Conservation (phyloP, 306 rosid genomes). For the Geum urbanum region DNA sequence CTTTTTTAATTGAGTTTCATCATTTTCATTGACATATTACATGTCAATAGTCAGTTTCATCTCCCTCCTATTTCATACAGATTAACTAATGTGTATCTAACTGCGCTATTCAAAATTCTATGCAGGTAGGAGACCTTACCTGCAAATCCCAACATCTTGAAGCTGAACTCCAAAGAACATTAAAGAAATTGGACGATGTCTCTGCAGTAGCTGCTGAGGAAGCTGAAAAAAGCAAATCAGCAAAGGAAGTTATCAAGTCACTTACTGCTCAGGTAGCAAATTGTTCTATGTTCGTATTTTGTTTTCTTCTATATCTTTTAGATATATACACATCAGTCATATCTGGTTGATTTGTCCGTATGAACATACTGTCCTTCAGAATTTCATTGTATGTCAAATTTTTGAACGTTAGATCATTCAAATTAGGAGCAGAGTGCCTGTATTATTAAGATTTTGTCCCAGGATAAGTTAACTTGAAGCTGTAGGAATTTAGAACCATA, state of each 20-base stretch:
- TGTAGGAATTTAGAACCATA: neutral
- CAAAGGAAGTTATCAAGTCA: conserved; percentile 84
- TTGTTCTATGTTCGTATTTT: conserved; percentile 17
- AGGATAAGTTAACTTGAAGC: neutral
- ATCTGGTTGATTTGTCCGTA: neutral
- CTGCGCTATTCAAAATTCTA: conserved; percentile 16
- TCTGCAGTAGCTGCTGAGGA: conserved; percentile 76
- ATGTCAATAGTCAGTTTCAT: neutral
- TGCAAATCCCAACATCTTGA: conserved; percentile 64
- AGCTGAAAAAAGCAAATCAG: conserved; percentile 86
- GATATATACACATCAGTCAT: neutral
- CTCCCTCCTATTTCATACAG: neutral
- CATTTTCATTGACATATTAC: neutral
- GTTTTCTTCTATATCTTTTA: conserved; percentile 10
- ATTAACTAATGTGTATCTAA: neutral
- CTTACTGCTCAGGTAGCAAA: conserved; percentile 74
- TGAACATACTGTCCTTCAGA: neutral
- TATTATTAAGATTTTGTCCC: neutral
- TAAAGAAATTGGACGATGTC: conserved; percentile 69
- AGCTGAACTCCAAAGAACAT: conserved; percentile 69
- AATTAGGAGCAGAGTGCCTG: too few relatives aligned
- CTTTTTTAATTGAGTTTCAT: neutral
- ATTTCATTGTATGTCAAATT: neutral
- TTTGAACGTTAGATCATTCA: too few relatives aligned
- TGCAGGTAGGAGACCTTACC: conserved; percentile 76